phyloP scores from a whole-genome alignment of 768 basidiomycete genomes.

The Lactifluus echinatus region DNA sequence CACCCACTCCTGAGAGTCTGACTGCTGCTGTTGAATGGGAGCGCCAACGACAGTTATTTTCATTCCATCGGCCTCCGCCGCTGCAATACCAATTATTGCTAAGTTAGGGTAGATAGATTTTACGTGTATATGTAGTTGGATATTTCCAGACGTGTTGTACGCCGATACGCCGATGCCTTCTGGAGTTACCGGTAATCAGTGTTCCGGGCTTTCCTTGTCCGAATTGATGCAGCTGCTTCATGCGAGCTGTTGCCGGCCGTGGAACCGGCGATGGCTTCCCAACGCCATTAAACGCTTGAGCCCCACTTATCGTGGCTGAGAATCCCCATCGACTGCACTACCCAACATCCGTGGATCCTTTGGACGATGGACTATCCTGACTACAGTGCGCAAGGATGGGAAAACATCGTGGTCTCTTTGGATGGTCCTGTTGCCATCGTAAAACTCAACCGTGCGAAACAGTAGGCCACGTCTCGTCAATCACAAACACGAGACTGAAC shows the following conservation, averaged over 20 bases:
- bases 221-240: too few relatives aligned
- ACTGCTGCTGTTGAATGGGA: constrained; percentile 6
- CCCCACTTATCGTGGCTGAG: neutral
- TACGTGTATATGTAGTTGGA: neutral
- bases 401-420: constrained; percentile 35
- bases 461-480: constrained; percentile 28
- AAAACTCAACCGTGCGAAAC: constrained; percentile 38
- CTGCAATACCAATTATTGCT: too few relatives aligned
- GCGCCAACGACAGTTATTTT: neutral
- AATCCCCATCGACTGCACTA: neutral
- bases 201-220: too few relatives aligned
- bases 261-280: neutral
- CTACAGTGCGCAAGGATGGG: constrained; percentile 28
- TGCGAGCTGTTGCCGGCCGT: too few relatives aligned
- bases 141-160: neutral
- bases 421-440: constrained; percentile 39
- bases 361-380: constrained; percentile 12
- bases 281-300: neutral
- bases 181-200: neutral
- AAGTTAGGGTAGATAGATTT: neutral
- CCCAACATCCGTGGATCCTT: neutral
- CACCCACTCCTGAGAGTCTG: neutral
- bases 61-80: neutral
- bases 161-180: neutral
- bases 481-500: neutral